Conservation (phyloP, 148 eudicot genomes). For the Silene conica region DNA sequence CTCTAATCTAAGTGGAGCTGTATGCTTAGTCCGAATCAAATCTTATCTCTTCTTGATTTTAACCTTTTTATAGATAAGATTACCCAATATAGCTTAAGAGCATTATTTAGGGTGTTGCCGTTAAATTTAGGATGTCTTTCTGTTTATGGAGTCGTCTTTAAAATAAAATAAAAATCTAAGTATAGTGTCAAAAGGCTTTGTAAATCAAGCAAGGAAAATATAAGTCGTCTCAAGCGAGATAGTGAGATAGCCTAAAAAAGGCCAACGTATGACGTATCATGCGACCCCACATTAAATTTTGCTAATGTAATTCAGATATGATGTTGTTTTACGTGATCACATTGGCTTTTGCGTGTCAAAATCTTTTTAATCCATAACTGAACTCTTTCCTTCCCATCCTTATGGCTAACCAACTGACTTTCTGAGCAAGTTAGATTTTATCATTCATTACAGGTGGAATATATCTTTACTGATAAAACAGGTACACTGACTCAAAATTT, state of each 20-base stretch:
- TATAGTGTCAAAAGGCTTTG: conserved; percentile 3
- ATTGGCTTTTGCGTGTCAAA: neutral
- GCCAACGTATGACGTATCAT: conserved; percentile 6
- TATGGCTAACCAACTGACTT: neutral
- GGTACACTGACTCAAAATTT: conserved; percentile 91
- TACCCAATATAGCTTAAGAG: too few relatives aligned
- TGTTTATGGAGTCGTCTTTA: too few relatives aligned
- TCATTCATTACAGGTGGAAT: conserved; percentile 69
- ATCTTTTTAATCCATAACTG: neutral
- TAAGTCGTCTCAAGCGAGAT: too few relatives aligned
- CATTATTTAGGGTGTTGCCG: too few relatives aligned
- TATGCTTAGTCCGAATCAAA: too few relatives aligned
- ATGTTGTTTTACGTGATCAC: neutral
- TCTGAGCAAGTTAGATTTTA: conserved; percentile 19
- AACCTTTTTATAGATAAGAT: too few relatives aligned
- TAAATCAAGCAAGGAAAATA: neutral
- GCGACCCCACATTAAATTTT: neutral
- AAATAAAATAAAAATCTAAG: too few relatives aligned
- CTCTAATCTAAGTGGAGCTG: neutral
- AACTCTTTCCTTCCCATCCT: neutral
- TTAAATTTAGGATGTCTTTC: too few relatives aligned
- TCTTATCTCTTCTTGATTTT: too few relatives aligned
- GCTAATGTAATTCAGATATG: conserved; percentile 2
- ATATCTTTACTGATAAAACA: conserved; percentile 93
- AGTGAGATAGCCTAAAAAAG: too few relatives aligned